Evolutionary conservation across 176 grass and related monocot genomes (phyloP).

Genomic region (Bromus sterilis): DNA sequence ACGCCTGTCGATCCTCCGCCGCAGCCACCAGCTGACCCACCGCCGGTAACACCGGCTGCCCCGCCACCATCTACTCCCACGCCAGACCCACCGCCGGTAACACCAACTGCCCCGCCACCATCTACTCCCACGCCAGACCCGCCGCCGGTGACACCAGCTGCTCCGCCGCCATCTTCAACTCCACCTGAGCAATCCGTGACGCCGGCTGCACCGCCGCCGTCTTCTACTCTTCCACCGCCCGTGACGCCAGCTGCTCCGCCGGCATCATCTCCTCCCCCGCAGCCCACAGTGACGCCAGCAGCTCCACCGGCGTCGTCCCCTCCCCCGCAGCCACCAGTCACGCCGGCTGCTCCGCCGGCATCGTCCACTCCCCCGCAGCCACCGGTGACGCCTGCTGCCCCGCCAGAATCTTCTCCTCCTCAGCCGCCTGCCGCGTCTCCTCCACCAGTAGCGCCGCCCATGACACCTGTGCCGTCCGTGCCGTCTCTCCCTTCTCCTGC

Average conservation of each 20-base stretch:
- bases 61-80: background rate
- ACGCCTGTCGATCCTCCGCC: background rate
- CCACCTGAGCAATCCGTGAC: background rate
- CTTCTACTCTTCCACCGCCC: background rate
- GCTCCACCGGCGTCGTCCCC: background rate
- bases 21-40: background rate
- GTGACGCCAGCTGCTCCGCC: background rate
- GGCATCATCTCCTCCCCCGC: background rate
- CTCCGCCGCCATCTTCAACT: background rate
- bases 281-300: background rate
- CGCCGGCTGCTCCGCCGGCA: background rate
- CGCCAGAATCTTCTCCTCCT: background rate
- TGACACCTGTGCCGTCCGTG: too few species aligned
- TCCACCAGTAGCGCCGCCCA: background rate
- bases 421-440: background rate
- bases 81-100: background rate
- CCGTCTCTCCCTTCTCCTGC: background rate
- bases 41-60: background rate
- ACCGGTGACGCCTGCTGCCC: background rate
- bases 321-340: background rate
- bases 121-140: background rate
- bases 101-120: background rate
- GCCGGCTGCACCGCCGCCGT: background rate
- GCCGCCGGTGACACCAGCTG: background rate
- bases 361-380: background rate